Base-by-base conservation (phyloP, 129 eudicot species). In the Pulicaria dysenterica region DNA sequence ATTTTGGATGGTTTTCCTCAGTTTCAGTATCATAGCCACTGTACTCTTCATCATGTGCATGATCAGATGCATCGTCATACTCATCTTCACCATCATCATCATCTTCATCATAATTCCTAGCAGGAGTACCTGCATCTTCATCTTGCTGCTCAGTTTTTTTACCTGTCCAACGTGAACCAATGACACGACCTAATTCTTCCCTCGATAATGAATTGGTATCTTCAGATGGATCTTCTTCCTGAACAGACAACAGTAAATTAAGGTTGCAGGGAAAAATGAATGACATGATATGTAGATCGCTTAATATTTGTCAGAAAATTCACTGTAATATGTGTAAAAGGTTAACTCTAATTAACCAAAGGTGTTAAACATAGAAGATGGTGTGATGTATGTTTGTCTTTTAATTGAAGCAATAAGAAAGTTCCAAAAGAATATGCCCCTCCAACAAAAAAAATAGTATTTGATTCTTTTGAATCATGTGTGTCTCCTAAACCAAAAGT, bases 111-210 rank as follows among this genome's bases (percentile, higher is more conserved):
- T 70, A 3, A 60, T 77, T 55, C 45, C 56, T 61, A 51, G 64
- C 41, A 51, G 64, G 31, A 50, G 71, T 10, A 57, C 57, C 56
- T 78, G 70, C 69, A 73, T 67, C 70, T 64, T 82, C 88, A 41
- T 63, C 78, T 54, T 71, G 43, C 62, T 85, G 79, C 80, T 83
- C 91, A 10, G 83, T 11, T 58, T 84, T 94, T 81, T 90, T 91
- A 77, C 96, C 91, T 4, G 99, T 90, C 99, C 99, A 94, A 41
- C 99, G 92, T 24, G 97, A 90, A 73, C 96, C 99, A 78, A 94
- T 87, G 17, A 57, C 79, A 55, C 99, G 96, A 53, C 97, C 99
- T 64, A 94, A 82, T 66, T 94, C 99, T 84, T 94, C 99, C 84
- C 78, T 86, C 67, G 98, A 94, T 69, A 88, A 74, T 7, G 91